Evolutionary conservation across 805 yeast genomes (phyloP), one percentile per base, ranked within the genome.

Genomic region (Hanseniaspora occidentalis): DNA sequence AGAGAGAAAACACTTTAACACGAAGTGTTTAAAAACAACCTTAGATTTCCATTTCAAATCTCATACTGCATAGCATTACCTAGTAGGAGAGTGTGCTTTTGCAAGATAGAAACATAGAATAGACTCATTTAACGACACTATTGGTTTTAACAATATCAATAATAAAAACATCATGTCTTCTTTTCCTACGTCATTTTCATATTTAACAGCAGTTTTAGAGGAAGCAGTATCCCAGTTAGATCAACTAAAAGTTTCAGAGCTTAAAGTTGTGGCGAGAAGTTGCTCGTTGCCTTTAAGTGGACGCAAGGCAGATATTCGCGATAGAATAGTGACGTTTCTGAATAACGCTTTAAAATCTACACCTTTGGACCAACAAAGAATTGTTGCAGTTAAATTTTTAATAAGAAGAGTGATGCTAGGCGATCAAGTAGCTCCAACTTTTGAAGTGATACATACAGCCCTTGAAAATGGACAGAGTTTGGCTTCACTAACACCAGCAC

Each of bases 221-320:
- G 57, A 60, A 33, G 62, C 66, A 2, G 46, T 61, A 14, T 43
- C 46, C 9, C 52, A 51, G 25, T 47, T 69, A 45, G 53, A 48
- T 27, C 49, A 46, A n/a, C 52, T 73, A 46, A 71, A 69, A 47
- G 74, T 77, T 2, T 57, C 68, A 0, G 73, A 71, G 41, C 61
- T 79, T 41, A 77, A 77, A 54, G 66, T 61, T 16, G 50, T 79
- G 1, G 70, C 78, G 26, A 63, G 72, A 35, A 50, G 75, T 1
- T 50, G 77, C 14, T 69, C 70, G 2, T 56, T 79, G 16, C 57
- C 73, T 2, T 49, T 62, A 8, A 51, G 67, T 5, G 94, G 92
- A 1, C 61, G 75, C 29, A 84, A 84, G 56, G 67, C 69, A 17
- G 79, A 73, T 25, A 57, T 83, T 11, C 69, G 69, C 40, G 75